Conservation (phyloP, 2,329 filamentous ascomycete genomes). For the Hypoxylon rubiginosum region DNA sequence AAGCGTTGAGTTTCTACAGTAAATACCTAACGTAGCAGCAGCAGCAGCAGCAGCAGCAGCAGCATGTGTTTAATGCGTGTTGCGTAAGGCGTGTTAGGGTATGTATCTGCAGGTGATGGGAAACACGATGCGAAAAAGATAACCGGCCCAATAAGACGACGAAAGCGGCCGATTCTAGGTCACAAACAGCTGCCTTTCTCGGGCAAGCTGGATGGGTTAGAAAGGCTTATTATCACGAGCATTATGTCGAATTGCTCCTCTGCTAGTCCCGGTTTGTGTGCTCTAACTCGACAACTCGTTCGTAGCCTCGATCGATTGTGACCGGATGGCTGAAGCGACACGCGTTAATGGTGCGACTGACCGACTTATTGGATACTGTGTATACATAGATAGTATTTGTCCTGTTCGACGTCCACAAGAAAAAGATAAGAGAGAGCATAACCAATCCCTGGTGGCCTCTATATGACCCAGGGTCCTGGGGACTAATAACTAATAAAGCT, state of each 20-base stretch:
- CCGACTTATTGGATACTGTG: slow-evolving; percentile 5
- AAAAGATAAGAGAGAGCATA: slow-evolving; percentile 10
- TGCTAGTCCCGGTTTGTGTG: neutral
- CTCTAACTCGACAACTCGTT: slow-evolving; percentile 18
- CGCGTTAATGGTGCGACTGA: neutral
- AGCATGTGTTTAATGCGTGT: neutral
- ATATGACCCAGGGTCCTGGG: slow-evolving; percentile 4
- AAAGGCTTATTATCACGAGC: slow-evolving; percentile 16
- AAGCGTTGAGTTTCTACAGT: neutral
- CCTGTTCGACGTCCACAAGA: slow-evolving; percentile 20
- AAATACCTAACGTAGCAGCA: too few relatives aligned
- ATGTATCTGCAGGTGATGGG: slow-evolving; percentile 20
- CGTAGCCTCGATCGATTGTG: slow-evolving; percentile 2
- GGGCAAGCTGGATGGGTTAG: slow-evolving; percentile 12
- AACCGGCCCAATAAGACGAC: slow-evolving; percentile 28
- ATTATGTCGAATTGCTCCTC: neutral
- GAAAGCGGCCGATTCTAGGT: slow-evolving; percentile 11
- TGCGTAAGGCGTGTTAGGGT: neutral
- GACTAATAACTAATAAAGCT: slow-evolving; percentile 26
- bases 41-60: slow-evolving; percentile 6
- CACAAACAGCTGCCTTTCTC: slow-evolving; percentile 25
- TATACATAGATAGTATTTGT: slow-evolving; percentile 9
- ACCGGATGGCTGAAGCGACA: slow-evolving; percentile 10
- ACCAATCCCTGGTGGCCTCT: slow-evolving; percentile 18
- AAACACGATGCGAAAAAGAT: slow-evolving; percentile 24